Evolutionary conservation across 176 grass and related monocot genomes (phyloP), one percentile per base, ranked within the genome.

Genomic region (Phoenix dactylifera): DNA sequence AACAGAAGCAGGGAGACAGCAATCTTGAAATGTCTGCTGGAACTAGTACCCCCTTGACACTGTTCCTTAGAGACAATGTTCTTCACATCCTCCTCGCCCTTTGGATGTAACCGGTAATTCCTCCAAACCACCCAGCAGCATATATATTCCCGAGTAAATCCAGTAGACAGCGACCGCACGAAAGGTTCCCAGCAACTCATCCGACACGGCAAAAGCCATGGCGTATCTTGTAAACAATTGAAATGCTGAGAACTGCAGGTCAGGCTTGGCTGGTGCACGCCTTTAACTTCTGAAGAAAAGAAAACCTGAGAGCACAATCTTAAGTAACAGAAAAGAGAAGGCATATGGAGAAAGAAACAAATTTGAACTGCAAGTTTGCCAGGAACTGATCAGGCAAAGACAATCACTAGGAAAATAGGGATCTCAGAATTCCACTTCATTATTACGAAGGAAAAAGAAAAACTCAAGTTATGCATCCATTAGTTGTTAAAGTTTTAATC

Each of bases 1-100:
- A 95, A 95, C 19, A 95, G 73, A 17, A 89, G 84, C 1, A 89
- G 81, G 22, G 89, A 89, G 67, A 95, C 82, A 5, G 69, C 72
- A 28, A 89, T 73, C n/a, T 67, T 95, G 89, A 72, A 95, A 95
- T 4, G 65, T 64, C 73, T 95, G 89, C 63, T 95, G n/a, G 89
- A 18, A 89, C 78, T n/a, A 95, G 69, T 71, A 95, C n/a, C 89
- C 20, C 89, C 89, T 65, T 54, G 88, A 95, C 81, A 95, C 89
- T 6, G 78, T 83, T 73, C 59, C 53, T 77, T 95, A 5, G 89
- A 82, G 15, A 95, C 81, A 15, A 89, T 49, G 70, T 95, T 95
- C 75, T 76, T 95, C 52, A 29, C 57, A 49, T 75, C 56, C 69
- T 87, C 81, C 63, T 95, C 89, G 26, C 65, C 74, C 71, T 95